These are phyloP conservation scores for Tuber indicum DNA, from an alignment of 495 filamentous ascomycete genomes.

Conservation along the genomic window DNA sequence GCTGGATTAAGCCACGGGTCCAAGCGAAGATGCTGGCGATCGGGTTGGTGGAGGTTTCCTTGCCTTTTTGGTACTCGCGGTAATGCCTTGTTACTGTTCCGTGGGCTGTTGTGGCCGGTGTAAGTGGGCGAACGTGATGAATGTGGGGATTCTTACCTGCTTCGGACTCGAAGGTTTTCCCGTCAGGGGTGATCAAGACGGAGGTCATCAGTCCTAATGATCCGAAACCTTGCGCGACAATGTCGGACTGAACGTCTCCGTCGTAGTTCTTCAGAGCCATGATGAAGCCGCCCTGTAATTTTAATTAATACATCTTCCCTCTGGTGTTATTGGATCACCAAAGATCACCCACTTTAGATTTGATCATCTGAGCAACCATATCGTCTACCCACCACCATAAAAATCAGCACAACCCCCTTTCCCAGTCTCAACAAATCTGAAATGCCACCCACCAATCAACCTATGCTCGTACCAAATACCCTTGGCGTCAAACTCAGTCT, in stretches of 20 bases:
- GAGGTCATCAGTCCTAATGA: constrained; percentile 98
- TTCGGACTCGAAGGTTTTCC: constrained; percentile 93
- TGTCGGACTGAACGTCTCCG: constrained; percentile 96
- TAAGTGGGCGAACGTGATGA: neutral
- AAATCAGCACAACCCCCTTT: neutral
- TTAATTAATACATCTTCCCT: neutral
- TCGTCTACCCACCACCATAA: constrained; percentile 63
- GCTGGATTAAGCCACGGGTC: constrained; percentile 90
- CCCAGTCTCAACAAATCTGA: neutral
- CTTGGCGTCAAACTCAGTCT: constrained; percentile 79
- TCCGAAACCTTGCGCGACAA: constrained; percentile 96
- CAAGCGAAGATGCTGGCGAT: constrained; percentile 98
- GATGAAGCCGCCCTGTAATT: constrained; percentile 63
- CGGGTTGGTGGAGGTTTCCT: constrained; percentile 95
- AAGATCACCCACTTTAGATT: constrained; percentile 52
- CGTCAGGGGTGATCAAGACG: constrained; percentile 88
- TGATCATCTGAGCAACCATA: constrained; percentile 99
- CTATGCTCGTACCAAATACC: constrained; percentile 98
- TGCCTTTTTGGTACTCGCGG: constrained; percentile 95
- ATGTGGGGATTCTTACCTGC: constrained; percentile 45
- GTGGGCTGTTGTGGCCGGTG: constrained; percentile 53
- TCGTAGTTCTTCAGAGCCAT: constrained; percentile 99
- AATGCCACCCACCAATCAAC: constrained; percentile 43
- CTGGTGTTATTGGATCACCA: neutral
- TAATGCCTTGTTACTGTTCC: constrained; percentile 98